Evolutionary conservation across 768 basidiomycete genomes (phyloP).

Genomic region (Mycena venus): DNA sequence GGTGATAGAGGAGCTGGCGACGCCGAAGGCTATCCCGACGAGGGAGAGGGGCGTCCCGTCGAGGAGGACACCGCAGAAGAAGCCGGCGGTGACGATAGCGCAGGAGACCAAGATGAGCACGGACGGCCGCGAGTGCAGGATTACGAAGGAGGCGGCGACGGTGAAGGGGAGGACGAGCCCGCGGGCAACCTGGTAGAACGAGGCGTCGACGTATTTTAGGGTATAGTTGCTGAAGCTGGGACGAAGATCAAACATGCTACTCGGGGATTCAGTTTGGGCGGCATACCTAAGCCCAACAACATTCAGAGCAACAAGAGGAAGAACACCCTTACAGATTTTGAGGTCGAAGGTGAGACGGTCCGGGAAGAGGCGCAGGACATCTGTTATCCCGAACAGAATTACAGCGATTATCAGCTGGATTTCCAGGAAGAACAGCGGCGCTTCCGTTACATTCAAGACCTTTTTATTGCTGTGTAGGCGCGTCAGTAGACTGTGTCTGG

Average conservation of each 20-base stretch:
- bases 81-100: constrained; percentile 84
- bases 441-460: constrained; percentile 70
- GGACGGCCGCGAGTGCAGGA: constrained; percentile 73
- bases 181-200: constrained; percentile 85
- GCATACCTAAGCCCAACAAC: constrained; percentile 73
- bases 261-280: background rate
- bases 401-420: constrained; percentile 75
- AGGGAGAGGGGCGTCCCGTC: constrained; percentile 61
- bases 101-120: constrained; percentile 66
- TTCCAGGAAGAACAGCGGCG: constrained; percentile 78
- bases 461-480: constrained; percentile 68
- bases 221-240: constrained; percentile 74
- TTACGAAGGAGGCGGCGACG: constrained; percentile 74
- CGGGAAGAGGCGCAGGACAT: constrained; percentile 56
- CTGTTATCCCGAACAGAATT: constrained; percentile 63
- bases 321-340: constrained; percentile 64
- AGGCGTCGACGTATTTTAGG: constrained; percentile 80
- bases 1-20: constrained; percentile 76
- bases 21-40: constrained; percentile 79
- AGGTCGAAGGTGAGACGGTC: constrained; percentile 62
- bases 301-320: constrained; percentile 68
- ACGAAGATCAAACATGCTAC: background rate
- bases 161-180: constrained; percentile 87
- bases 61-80: constrained; percentile 76
- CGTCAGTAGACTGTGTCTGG: background rate